Percentiles rank a stretch among this genome's conserved stretches.
Evolutionary conservation across 1,284 basidiomycete species (phyloP).

Genomic region (Puccinia coronata): DNA sequence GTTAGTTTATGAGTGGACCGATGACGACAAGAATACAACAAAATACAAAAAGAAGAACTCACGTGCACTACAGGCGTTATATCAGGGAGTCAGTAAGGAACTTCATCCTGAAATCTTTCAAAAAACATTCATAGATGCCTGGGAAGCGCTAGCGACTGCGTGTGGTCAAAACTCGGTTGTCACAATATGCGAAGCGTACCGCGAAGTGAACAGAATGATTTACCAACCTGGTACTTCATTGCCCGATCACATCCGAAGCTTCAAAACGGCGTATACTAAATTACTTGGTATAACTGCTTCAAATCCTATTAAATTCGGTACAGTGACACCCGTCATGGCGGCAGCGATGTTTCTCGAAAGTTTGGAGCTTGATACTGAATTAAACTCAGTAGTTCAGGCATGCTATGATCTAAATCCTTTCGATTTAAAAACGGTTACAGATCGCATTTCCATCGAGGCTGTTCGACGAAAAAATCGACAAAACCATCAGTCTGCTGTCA

Average conservation of each 20-base stretch:
- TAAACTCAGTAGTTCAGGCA: not conserved
- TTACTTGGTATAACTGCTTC: not conserved
- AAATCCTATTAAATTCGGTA: not conserved
- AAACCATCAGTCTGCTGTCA: not conserved
- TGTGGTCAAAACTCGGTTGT: not conserved
- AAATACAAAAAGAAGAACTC: not conserved
- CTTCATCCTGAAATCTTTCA: not conserved
- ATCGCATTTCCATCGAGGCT: not conserved
- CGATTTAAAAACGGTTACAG: not conserved
- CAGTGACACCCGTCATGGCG: not conserved
- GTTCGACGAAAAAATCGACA: not conserved
- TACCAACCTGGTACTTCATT: not conserved
- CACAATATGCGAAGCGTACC: not conserved
- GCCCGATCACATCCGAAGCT: not conserved
- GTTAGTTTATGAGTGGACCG: not conserved
- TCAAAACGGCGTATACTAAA: not conserved
- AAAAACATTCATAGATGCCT: not conserved
- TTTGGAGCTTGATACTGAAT: not conserved
- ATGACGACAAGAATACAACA: not conserved
- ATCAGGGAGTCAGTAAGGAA: not conserved
- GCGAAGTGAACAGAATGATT: not conserved
- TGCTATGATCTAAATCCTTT: slow-evolving; percentile 17
- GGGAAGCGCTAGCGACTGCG: not conserved
- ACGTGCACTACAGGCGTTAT: not conserved
- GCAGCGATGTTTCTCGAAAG: slow-evolving; percentile 10